A percentile compares a stretch with the other conserved stretches of the same genome.
phyloP scores from a whole-genome alignment of 1,284 basidiomycete species.

The Sanghuangporus weigelae region DNA sequence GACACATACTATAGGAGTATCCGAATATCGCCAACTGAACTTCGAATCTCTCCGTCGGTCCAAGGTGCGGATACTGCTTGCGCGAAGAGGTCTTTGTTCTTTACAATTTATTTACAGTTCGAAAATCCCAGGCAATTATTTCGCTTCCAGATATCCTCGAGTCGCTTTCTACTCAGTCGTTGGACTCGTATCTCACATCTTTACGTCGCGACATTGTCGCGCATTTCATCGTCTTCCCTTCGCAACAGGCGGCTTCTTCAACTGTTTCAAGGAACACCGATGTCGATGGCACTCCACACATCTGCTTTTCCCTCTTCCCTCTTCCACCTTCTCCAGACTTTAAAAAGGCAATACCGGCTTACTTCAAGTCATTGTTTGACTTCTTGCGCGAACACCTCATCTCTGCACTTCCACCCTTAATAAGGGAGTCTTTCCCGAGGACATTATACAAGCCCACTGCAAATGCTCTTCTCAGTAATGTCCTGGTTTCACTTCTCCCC shows the following conservation, averaged over 20 bases:
- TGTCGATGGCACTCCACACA: slow-evolving; percentile 29
- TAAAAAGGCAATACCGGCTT: slow-evolving; percentile 40
- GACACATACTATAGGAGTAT: slow-evolving; percentile 62
- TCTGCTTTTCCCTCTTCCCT: slow-evolving; percentile 43
- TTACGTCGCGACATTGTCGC: slow-evolving; percentile 60
- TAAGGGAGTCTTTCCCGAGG: slow-evolving; percentile 39
- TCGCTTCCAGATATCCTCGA: slow-evolving; percentile 51
- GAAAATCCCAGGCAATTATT: slow-evolving; percentile 46
- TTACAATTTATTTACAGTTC: slow-evolving; percentile 36
- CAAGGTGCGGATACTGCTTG: slow-evolving; percentile 38
- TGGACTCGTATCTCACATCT: slow-evolving; percentile 49
- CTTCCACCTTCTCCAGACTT: slow-evolving; percentile 38
- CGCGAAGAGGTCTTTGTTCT: background rate
- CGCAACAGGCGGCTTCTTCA: slow-evolving; percentile 47
- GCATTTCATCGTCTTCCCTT: slow-evolving; percentile 53
- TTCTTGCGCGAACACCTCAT: slow-evolving; percentile 57
- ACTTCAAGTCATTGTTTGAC: slow-evolving; percentile 45
- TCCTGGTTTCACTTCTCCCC: slow-evolving; percentile 66
- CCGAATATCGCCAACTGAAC: slow-evolving; percentile 40
- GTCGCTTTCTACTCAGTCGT: slow-evolving; percentile 50
- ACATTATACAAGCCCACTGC: slow-evolving; percentile 55
- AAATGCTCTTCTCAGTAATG: slow-evolving; percentile 52
- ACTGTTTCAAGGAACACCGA: slow-evolving; percentile 30
- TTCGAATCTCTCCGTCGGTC: slow-evolving; percentile 47
- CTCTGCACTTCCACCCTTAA: slow-evolving; percentile 44